These are phyloP conservation scores for Gossypium anomalum DNA, from an alignment of 345 rosid genomes.

Conservation along the genomic window DNA sequence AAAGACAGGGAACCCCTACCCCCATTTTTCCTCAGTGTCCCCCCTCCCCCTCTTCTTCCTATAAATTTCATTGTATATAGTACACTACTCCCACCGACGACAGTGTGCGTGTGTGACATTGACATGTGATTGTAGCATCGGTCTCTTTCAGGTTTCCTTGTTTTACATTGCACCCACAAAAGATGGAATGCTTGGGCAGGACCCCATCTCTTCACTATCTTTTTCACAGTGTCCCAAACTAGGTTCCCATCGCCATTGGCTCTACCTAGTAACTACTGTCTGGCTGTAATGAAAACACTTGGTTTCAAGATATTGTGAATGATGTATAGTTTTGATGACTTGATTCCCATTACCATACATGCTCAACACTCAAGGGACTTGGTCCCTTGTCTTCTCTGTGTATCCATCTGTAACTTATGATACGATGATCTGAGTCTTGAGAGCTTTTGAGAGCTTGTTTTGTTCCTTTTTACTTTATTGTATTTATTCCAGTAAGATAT, in stretches of 20 bases:
- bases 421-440: neutral
- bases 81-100: neutral
- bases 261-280: neutral
- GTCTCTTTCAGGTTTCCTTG: conserved; percentile 64
- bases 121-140: conserved; percentile 52
- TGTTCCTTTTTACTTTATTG: neutral
- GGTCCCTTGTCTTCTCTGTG: conserved; percentile 3
- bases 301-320: conserved; percentile 1
- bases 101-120: conserved; percentile 27
- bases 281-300: neutral
- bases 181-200: conserved; percentile 48
- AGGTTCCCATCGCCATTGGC: neutral
- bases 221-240: conserved; percentile 16
- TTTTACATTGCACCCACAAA: conserved; percentile 79
- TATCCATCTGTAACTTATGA: neutral
- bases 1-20: conserved; percentile 14
- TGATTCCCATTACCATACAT: neutral
- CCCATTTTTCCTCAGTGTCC: neutral
- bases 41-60: neutral
- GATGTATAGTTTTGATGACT: neutral
- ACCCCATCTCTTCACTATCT: conserved; percentile 51
- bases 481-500: neutral
- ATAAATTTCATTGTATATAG: neutral
- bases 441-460: neutral
- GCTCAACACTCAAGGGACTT: neutral